These are phyloP conservation scores for Magnolia sinica DNA, from an alignment of 164 flowering plant species.

Conservation along the genomic window DNA sequence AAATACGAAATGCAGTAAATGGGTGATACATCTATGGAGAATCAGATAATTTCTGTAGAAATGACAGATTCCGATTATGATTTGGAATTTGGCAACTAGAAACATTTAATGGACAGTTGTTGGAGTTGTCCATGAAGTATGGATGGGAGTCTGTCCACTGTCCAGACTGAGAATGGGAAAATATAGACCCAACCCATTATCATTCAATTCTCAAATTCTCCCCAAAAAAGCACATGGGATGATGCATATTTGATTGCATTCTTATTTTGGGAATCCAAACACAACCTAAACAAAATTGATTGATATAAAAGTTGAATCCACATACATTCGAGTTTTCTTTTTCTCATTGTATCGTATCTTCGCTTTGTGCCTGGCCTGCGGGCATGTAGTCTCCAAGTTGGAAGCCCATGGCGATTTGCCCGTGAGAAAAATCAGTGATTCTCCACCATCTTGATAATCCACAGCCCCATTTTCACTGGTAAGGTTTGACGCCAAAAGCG, in stretches of 20 bases:
- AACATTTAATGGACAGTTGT: not conserved
- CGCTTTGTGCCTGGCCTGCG: slow-evolving; percentile 68
- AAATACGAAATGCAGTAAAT: too few relatives aligned
- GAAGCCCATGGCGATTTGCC: slow-evolving; percentile 68
- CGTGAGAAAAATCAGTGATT: slow-evolving; percentile 45
- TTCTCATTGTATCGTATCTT: slow-evolving; percentile 82
- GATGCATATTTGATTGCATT: not conserved
- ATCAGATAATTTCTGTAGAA: not conserved
- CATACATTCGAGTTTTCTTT: slow-evolving; percentile 70
- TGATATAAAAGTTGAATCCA: not conserved
- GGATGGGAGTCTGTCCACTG: not conserved
- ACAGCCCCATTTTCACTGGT: slow-evolving; percentile 58
- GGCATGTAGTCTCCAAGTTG: slow-evolving; percentile 40
- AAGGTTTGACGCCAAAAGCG: slow-evolving; percentile 51
- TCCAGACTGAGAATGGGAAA: not conserved
- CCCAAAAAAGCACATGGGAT: not conserved
- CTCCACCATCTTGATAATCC: slow-evolving; percentile 73
- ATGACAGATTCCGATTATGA: too few relatives aligned
- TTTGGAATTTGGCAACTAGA: not conserved
- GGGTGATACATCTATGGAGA: not conserved
- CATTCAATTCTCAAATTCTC: not conserved
- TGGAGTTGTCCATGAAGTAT: not conserved
- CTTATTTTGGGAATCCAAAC: not conserved
- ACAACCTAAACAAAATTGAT: not conserved
- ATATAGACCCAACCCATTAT: not conserved